Conservation (phyloP, 78 protist species). For the slime mould (Dictyostelium discoideum) region DNA sequence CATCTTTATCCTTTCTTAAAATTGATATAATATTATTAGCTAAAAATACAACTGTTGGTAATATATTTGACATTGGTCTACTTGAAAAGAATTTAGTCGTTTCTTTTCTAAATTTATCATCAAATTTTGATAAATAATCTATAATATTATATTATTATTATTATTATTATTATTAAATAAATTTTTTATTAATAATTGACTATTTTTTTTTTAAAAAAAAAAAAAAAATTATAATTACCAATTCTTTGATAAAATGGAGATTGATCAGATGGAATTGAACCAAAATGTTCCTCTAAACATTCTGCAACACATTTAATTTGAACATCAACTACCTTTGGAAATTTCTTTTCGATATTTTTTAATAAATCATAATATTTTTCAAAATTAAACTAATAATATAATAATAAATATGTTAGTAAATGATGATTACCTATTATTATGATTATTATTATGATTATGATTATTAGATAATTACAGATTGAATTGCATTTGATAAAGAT, state of each 20-base stretch:
- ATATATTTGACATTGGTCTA: not conserved
- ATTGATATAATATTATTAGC: constrained; percentile 43
- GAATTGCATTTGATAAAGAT: not conserved
- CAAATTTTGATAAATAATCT: constrained; percentile 48
- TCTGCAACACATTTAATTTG: constrained; percentile 58
- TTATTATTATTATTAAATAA: not conserved
- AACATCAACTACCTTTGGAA: constrained; percentile 27
- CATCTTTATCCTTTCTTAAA: constrained; percentile 27
- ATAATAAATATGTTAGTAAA: not conserved
- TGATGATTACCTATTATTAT: not conserved
- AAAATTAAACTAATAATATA: constrained; percentile 16
- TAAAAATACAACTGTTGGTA: constrained; percentile 28
- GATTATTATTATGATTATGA: not conserved
- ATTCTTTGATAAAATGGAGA: not conserved
- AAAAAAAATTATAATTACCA: not conserved
- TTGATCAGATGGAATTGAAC: not conserved
- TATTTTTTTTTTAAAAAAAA: not conserved
- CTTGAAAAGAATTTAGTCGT: constrained; percentile 26
- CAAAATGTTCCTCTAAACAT: constrained; percentile 57
- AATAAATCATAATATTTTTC: constrained; percentile 26
- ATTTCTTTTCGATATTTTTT: constrained; percentile 28
- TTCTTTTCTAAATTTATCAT: constrained; percentile 32
- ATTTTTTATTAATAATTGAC: not conserved
- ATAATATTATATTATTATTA: no score
- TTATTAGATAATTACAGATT: constrained; percentile 11